Evolutionary conservation across 2,329 filamentous ascomycete genomes (phyloP), one percentile per base, ranked within the genome.

Genomic region (Pseudonectria buxi): DNA sequence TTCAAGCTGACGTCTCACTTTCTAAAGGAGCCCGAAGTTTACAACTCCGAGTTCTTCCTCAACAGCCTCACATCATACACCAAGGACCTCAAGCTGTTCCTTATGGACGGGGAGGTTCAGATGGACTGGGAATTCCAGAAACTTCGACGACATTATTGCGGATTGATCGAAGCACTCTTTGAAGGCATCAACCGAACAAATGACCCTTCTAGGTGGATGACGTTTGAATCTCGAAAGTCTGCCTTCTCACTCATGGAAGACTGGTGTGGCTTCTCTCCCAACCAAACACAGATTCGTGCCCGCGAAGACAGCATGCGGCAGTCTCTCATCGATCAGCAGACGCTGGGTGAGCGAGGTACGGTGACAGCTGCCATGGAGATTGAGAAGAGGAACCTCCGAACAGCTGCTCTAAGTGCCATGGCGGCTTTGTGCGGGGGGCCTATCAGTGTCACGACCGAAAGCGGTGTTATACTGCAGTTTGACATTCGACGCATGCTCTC

Each of bases 171-270:
- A 56, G 86, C 89, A 40, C 68, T 98, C 0, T 98, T 95, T 46
- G 86, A 94, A 49, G 87, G 86, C 6, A 87, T 95, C 50, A 92
- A 90, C 49, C 76, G 81, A 33, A 87, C 87, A 0, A 81, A 80
- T 42, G 86, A 95, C 41, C 84, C 88, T 2, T 82, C 86, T 4
- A 76, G 87, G 24, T 98, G 92, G 90, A 92, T 98, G 78, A 89
- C 92, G 0, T 98, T 98, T 54, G 92, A 98, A 58, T 86, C 89
- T 10, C 75, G 94, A 27, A 95, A 95, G 57, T 95, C 92, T 5
- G 85, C 90, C 0, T 98, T 98, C 55, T 82, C 89, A 1, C 67
- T 98, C 31, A 96, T 98, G 89, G 92, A 98, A 61, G 90, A 96
- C 46, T 98, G 94, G 94, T 98, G 92, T 57, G 92, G 92, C 3